Evolutionary conservation across 73 alveolate genomes (phyloP), one percentile per base, ranked within the genome.

Genomic region (Symbiodinium pilosum): DNA sequence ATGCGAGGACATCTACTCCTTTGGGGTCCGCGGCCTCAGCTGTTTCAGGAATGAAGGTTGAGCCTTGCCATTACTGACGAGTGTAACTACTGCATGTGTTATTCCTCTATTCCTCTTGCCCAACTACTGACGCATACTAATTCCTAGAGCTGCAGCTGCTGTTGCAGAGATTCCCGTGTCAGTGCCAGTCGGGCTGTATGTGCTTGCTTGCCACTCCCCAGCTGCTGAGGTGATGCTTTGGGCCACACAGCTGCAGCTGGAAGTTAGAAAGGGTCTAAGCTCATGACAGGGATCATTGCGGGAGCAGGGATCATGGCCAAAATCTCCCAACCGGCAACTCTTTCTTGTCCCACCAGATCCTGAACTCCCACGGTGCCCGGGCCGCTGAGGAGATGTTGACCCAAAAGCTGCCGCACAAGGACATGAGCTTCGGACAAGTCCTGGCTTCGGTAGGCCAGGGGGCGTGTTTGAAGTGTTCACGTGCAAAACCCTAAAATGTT

Each of bases 371-470:
- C 73, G n/a, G n/a, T n/a, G n/a, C n/a, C n/a, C n/a, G n/a, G n/a
- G n/a, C 26, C 26, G 43, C 98, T 39, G 42, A 93, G 98, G 98
- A 93, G 81, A 93, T 93, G 98, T 93, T 93, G 85, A 93, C 98
- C 2, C 98, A 93, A 39, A 73, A 81, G 83, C 91, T 93, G 14
- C 98, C 98, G 20, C 98, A 93, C 98, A 93, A 93, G 68, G 98
- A 81, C 69, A 73, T 93, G 93, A 93, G 98, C 68, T 93, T 93
- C 32, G 98, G 98, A 11, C 98, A 93, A 44, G 98, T 93, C 52
- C 36, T 93, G 40, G 98, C 98, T 1, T 73, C 98, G 30, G 98
- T 93, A 77, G 98, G 97, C 88, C 12, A 6, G 95, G 16, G 16
- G 16, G 26, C 43, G 30, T 69, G 73, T 16, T 54, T 26, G 2